Evolutionary conservation across 371 early-diverging fungal genomes (phyloP).

Genomic region (Gilbertella persicaria): DNA sequence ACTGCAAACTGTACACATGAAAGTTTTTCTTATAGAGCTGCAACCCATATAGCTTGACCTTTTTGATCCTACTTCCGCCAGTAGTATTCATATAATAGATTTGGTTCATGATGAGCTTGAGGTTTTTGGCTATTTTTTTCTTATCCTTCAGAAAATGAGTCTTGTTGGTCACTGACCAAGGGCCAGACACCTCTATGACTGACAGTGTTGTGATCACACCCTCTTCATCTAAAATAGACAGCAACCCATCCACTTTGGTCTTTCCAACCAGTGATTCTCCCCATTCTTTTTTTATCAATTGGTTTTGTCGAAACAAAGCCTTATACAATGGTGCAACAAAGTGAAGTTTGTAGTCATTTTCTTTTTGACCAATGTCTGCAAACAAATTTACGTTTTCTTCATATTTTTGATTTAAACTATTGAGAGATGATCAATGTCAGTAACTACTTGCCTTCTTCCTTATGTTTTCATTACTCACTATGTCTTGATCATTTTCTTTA

Average conservation of each 20-base stretch:
- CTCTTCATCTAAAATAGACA: slow-evolving; percentile 2
- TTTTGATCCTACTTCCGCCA: slow-evolving; percentile 1
- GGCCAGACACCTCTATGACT: slow-evolving; percentile 5
- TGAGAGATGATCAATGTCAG: slow-evolving; percentile 1
- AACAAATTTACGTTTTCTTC: slow-evolving; percentile 7
- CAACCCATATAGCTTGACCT: slow-evolving; percentile 6
- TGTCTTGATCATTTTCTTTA: slow-evolving; percentile 7
- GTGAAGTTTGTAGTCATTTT: slow-evolving; percentile 5
- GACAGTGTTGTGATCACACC: background rate
- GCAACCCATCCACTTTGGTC: slow-evolving; percentile 7
- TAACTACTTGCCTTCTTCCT: background rate
- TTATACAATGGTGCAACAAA: slow-evolving; percentile 6
- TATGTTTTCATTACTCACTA: slow-evolving; percentile 4
- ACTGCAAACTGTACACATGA: slow-evolving; percentile 2
- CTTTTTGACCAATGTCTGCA: slow-evolving; percentile 1
- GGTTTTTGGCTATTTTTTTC: slow-evolving; percentile 8
- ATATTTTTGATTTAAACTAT: slow-evolving; percentile 6
- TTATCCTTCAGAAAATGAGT: slow-evolving; percentile 2
- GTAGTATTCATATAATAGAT: slow-evolving; percentile 1
- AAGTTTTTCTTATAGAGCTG: slow-evolving; percentile 1
- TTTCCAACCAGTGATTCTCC: slow-evolving; percentile 4
- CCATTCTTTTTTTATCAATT: slow-evolving; percentile 4
- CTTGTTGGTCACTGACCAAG: background rate
- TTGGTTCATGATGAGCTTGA: background rate
- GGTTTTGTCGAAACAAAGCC: slow-evolving; percentile 5